Conservation (phyloP, 2,329 filamentous ascomycete species). For the Xylaria multiplex region DNA sequence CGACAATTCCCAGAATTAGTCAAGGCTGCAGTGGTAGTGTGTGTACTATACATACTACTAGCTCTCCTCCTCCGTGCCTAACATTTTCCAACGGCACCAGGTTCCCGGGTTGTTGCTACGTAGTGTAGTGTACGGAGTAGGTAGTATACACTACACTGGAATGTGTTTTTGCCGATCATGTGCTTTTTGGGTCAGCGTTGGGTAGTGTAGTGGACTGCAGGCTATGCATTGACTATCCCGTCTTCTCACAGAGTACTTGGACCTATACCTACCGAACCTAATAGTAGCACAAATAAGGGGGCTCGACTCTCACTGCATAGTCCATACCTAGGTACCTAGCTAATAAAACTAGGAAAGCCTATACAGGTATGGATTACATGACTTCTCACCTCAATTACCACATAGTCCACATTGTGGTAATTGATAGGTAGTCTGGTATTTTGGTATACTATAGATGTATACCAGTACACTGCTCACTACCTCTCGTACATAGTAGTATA, state of each 20-base stretch:
- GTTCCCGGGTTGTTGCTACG: slow-evolving; percentile 30
- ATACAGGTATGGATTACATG: too few relatives aligned
- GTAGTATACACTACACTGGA: not conserved
- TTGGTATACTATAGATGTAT: too few relatives aligned
- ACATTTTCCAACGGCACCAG: slow-evolving; percentile 34
- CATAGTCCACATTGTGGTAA: too few relatives aligned
- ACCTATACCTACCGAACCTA: not conserved
- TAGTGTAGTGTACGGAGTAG: too few relatives aligned
- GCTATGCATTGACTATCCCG: not conserved
- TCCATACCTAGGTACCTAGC: not conserved
- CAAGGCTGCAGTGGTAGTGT: slow-evolving; percentile 33
- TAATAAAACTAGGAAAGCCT: too few relatives aligned
- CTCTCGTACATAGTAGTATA: too few relatives aligned
- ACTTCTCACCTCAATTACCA: too few relatives aligned
- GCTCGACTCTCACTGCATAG: not conserved
- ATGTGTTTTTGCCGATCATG: slow-evolving; percentile 23
- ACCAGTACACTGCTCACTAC: too few relatives aligned
- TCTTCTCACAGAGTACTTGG: not conserved
- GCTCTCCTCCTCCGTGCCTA: slow-evolving; percentile 9
- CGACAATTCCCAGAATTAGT: slow-evolving; percentile 47
- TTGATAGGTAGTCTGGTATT: too few relatives aligned
- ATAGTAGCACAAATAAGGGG: slow-evolving; percentile 13
- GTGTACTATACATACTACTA: slow-evolving; percentile 3
- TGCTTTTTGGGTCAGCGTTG: slow-evolving; percentile 2
- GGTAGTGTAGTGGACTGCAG: too few relatives aligned